Conservation (phyloP, 495 filamentous ascomycete genomes). For the Parathielavia hyrcaniae region DNA sequence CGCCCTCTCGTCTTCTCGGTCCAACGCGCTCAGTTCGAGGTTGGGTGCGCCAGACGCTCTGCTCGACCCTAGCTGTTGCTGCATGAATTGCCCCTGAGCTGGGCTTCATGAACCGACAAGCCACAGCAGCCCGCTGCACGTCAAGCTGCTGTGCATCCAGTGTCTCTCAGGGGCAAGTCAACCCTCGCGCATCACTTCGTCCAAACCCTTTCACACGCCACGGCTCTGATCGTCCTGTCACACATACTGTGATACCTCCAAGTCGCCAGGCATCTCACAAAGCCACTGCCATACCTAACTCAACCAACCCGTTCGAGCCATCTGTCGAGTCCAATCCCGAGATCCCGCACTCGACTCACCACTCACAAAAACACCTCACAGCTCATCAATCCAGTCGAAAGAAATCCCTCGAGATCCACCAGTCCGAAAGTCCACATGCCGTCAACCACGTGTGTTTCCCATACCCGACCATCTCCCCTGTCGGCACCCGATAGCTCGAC, state of each 20-base stretch:
- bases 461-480: no score
- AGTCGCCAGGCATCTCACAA: not conserved
- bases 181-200: no score
- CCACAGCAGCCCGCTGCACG: conserved; percentile 7
- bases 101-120: not conserved
- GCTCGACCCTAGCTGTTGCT: not conserved
- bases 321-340: not conserved
- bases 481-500: not conserved
- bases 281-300: no score
- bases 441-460: not conserved
- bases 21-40: not conserved
- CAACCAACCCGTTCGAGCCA: not conserved
- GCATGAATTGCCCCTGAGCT: conserved; percentile 1
- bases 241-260: not conserved
- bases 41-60: no score
- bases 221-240: not conserved
- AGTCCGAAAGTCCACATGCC: conserved; percentile 1
- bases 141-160: conserved; percentile 6
- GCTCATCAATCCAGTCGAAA: not conserved
- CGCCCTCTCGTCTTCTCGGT: not conserved
- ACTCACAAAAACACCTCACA: not conserved
- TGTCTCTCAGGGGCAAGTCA: not conserved
- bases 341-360: not conserved
- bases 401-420: not conserved
- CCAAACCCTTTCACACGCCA: conserved; percentile 1